phyloP scores from a whole-genome alignment of 129 eudicot genomes.

The Flaveria robusta region DNA sequence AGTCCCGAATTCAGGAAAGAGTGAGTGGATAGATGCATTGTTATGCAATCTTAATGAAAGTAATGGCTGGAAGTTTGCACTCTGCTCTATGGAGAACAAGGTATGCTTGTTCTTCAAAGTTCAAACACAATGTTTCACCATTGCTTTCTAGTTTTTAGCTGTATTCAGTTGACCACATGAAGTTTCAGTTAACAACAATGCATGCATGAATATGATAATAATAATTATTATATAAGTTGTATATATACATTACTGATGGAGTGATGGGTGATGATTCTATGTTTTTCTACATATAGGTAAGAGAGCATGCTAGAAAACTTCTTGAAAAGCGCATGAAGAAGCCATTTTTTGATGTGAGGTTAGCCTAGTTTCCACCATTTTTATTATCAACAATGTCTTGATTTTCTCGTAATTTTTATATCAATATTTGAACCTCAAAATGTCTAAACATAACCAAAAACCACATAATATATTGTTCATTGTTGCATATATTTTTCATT shows the following conservation, averaged over 20 bases:
- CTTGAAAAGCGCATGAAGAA: slow-evolving; percentile 85
- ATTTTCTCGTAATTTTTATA: not conserved
- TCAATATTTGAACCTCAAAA: not conserved
- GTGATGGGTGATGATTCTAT: slow-evolving; percentile 9
- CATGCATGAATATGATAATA: not conserved
- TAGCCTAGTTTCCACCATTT: slow-evolving; percentile 19
- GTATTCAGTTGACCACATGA: slow-evolving; percentile 1
- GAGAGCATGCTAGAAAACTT: slow-evolving; percentile 97
- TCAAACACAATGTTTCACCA: not conserved
- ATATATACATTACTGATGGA: not conserved
- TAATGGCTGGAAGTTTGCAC: slow-evolving; percentile 93
- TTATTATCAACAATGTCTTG: not conserved
- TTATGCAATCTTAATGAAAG: slow-evolving; percentile 72
- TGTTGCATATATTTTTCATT: not conserved
- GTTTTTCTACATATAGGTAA: slow-evolving; percentile 55
- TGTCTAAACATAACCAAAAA: not conserved
- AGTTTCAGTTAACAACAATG: not conserved
- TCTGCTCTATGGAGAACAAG: slow-evolving; percentile 96
- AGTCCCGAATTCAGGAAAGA: slow-evolving; percentile 98
- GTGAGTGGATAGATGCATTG: slow-evolving; percentile 99
- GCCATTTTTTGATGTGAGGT: slow-evolving; percentile 91
- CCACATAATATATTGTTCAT: not conserved
- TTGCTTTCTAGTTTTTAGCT: not conserved
- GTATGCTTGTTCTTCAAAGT: slow-evolving; percentile 30
- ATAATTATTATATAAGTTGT: not conserved